Evolutionary conservation across 2,329 filamentous ascomycete species (phyloP).

Genomic region (Ramularia collo-cygni): DNA sequence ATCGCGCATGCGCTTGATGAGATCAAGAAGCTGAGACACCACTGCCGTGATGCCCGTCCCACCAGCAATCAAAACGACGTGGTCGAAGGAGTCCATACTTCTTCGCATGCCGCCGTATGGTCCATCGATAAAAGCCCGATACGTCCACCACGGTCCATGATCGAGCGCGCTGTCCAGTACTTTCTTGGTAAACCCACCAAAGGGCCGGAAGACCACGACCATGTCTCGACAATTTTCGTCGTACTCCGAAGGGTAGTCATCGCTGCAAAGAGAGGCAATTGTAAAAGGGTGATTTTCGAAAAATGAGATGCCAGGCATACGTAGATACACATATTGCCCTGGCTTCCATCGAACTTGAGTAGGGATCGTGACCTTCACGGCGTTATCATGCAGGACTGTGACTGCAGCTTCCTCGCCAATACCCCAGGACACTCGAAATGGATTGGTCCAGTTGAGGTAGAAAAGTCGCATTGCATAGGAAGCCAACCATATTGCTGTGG

Average conservation of each 20-base stretch:
- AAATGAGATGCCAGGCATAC: conserved; percentile 85
- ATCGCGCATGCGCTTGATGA: conserved; percentile 96
- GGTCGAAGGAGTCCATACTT: conserved; percentile 85
- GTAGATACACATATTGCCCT: conserved; percentile 88
- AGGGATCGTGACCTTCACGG: conserved; percentile 91
- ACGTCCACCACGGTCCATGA: conserved; percentile 85
- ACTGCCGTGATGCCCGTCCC: conserved; percentile 92
- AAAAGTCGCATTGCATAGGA: conserved; percentile 70
- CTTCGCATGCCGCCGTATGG: conserved; percentile 93
- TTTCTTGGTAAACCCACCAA: conserved; percentile 79
- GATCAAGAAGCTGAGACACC: conserved; percentile 79
- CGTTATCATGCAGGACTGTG: conserved; percentile 82
- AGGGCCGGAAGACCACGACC: conserved; percentile 84
- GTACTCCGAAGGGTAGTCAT: conserved; percentile 88
- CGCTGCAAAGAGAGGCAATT: conserved; percentile 83
- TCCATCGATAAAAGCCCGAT: conserved; percentile 85
- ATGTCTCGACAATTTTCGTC: conserved; percentile 84
- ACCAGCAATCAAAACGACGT: conserved; percentile 85
- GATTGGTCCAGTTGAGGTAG: conserved; percentile 84
- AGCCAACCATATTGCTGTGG: conserved; percentile 67
- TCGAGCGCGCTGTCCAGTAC: conserved; percentile 77
- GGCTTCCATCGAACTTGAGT: conserved; percentile 90
- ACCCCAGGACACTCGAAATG: conserved; percentile 70
- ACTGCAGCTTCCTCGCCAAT: conserved; percentile 89
- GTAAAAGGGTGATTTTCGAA: conserved; percentile 96